A percentile compares a stretch with the other conserved stretches of the same genome.
These are phyloP conservation scores for Globisporangium middletonii DNA, from an alignment of 352 stramenopile species.

Conservation along the genomic window DNA sequence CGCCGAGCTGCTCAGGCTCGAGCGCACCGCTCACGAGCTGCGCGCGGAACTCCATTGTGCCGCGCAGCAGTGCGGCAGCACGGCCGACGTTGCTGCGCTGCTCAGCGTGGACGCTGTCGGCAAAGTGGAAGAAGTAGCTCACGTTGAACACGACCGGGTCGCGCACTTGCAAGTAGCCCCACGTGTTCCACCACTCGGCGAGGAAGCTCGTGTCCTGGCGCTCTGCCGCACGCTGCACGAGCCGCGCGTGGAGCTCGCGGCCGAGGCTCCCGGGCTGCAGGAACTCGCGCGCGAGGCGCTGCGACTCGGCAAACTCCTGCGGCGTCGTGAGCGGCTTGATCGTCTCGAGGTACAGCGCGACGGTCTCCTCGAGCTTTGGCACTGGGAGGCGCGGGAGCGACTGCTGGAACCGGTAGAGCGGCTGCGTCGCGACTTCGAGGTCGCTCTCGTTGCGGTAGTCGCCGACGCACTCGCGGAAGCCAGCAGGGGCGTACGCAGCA, in stretches of 20 bases:
- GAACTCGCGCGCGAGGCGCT: conserved; percentile 68
- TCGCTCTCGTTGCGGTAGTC: conserved; percentile 83
- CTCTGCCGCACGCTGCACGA: conserved; percentile 46
- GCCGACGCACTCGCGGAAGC: conserved; percentile 94
- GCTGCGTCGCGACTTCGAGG: conserved; percentile 40
- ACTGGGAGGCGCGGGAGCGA: conserved; percentile 89
- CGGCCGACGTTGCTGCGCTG: conserved; percentile 61
- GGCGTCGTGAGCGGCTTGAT: conserved; percentile 75
- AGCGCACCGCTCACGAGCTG: conserved; percentile 81
- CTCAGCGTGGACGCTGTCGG: conserved; percentile 44
- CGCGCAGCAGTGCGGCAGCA: conserved; percentile 81
- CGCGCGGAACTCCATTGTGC: conserved; percentile 87
- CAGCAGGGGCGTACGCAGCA: conserved; percentile 38
- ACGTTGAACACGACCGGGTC: conserved; percentile 86
- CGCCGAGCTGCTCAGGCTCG: conserved; percentile 85
- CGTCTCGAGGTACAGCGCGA: conserved; percentile 88
- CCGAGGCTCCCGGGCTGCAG: conserved; percentile 54
- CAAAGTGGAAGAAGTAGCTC: conserved; percentile 89
- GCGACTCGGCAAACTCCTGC: conserved; percentile 62
- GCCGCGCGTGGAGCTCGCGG: conserved; percentile 67
- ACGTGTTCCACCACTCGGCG: conserved; percentile 76
- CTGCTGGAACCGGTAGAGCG: conserved; percentile 81
- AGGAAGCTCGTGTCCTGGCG: conserved; percentile 65
- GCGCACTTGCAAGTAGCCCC: conserved; percentile 70
- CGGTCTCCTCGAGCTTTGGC: conserved; percentile 84